Base-by-base conservation (phyloP, 306 rosid species). In the Castanea mollissima region DNA sequence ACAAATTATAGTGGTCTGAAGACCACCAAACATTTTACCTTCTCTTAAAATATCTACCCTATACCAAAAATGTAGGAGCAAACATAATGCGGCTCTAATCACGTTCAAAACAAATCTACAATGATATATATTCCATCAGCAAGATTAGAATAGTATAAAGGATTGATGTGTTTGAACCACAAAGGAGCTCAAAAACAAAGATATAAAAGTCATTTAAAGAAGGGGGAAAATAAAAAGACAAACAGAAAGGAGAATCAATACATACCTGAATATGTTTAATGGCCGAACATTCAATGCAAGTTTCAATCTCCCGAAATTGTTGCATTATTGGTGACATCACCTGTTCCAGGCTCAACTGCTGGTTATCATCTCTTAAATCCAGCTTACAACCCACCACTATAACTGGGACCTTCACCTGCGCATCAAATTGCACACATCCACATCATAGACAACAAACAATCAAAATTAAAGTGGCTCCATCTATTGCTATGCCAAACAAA, bases 241-340 rank as follows among this genome's bases (percentile, higher is more conserved):
- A 5, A 35, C 18, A 63, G 27, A 16, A 67, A 19, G 11, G 27
- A 34, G 71, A 38, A 18, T 25, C 15, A 2, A 68, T 72, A 31
- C n/a, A 56, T 83, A 95, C 99, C 97, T 96, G 99, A 77, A 96
- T 96, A 82, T 86, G 97, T 86, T 90, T 96, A 71, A 79, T 69
- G 67, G 99, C 96, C 13, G 99, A 96, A 81, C 99, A 96, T 82
- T 96, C 99, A 0, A 96, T 96, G 86, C 99, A 96, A 73, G 99
- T 96, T 83, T 96, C 99, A 88, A 96, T 96, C 88, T 96, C 98
- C 58, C 97, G 97, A 82, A 96, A 96, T 73, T 96, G 97, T 83
- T 96, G 98, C 99, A 96, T 96, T 82, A 96, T 93, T 56, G 99
- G 99, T 31, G 99, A 91, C 99, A 96, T 96, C 85, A 91, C 98